phyloP scores from a whole-genome alignment of 805 yeast genomes.

The Ogataea degrootiae region DNA sequence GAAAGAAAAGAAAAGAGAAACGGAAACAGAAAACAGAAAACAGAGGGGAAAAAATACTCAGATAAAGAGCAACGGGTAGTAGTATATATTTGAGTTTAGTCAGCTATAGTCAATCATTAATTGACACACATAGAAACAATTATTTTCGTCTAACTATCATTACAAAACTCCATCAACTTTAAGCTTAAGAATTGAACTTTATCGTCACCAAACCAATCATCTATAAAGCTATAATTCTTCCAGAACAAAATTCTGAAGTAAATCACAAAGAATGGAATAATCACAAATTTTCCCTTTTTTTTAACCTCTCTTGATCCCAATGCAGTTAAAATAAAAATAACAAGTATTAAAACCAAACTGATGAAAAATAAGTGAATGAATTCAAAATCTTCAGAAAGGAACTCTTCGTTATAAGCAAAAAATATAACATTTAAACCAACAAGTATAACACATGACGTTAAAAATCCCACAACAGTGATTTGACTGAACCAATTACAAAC shows the following conservation, averaged over 20 bases:
- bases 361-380: constrained; percentile 8
- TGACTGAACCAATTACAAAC: constrained; percentile 1
- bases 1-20: background rate
- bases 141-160: background rate
- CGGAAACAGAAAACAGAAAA: background rate
- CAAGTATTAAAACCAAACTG: constrained; percentile 3
- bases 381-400: constrained; percentile 2
- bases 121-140: no score
- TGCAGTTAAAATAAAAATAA: constrained; percentile 4
- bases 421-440: background rate
- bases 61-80: no score
- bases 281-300: constrained; percentile 4
- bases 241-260: constrained; percentile 7
- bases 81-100: no score
- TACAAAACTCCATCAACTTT: constrained; percentile 4
- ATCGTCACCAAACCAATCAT: constrained; percentile 19
- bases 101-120: no score
- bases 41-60: no score
- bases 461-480: constrained; percentile 1
- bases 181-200: constrained; percentile 6
- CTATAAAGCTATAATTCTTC: constrained; percentile 6
- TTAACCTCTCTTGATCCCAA: constrained; percentile 14
- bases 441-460: background rate
- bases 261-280: constrained; percentile 8
- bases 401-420: background rate